Evolutionary conservation across 2,329 filamentous ascomycete species (phyloP).

Genomic region (Phaeosphaeriaceae sp.): DNA sequence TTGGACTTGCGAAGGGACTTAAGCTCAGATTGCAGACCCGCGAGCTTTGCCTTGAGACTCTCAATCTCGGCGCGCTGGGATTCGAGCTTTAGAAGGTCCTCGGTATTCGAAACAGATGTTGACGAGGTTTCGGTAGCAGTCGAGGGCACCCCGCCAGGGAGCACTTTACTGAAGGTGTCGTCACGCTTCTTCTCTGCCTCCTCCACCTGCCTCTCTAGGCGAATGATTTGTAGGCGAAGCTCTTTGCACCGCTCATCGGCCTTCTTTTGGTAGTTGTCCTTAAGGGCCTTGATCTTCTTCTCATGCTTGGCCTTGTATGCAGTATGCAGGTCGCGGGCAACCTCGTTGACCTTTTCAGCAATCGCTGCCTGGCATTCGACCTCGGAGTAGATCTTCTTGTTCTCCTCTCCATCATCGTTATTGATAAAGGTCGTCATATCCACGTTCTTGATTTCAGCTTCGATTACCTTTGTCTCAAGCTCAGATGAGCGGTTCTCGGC

Average conservation of each 20-base stretch:
- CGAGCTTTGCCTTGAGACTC: conserved; percentile 75
- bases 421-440: conserved; percentile 67
- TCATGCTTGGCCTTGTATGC: conserved; percentile 98
- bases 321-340: conserved; percentile 81
- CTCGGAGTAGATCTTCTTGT: conserved; percentile 48
- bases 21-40: conserved; percentile 77
- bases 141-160: conserved; percentile 24
- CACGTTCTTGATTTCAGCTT: conserved; percentile 72
- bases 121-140: conserved; percentile 8
- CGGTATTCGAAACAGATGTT: conserved; percentile 27
- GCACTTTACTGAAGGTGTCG: conserved; percentile 67
- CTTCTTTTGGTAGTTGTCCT: conserved; percentile 78
- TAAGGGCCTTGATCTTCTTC: conserved; percentile 90
- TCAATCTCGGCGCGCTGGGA: conserved; percentile 71
- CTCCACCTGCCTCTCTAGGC: conserved; percentile 76
- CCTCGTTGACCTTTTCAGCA: conserved; percentile 83
- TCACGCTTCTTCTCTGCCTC: conserved; percentile 72
- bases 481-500: conserved; percentile 79
- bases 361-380: conserved; percentile 68
- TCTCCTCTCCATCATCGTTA: conserved; percentile 43
- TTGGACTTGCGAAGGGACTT: conserved; percentile 74
- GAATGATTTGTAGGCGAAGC: conserved; percentile 74
- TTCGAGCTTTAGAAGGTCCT: conserved; percentile 61
- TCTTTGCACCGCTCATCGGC: conserved; percentile 89
- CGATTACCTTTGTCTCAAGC: conserved; percentile 58